These are phyloP conservation scores for Suillus bovinus DNA, from an alignment of 768 basidiomycete genomes.

Conservation along the genomic window DNA sequence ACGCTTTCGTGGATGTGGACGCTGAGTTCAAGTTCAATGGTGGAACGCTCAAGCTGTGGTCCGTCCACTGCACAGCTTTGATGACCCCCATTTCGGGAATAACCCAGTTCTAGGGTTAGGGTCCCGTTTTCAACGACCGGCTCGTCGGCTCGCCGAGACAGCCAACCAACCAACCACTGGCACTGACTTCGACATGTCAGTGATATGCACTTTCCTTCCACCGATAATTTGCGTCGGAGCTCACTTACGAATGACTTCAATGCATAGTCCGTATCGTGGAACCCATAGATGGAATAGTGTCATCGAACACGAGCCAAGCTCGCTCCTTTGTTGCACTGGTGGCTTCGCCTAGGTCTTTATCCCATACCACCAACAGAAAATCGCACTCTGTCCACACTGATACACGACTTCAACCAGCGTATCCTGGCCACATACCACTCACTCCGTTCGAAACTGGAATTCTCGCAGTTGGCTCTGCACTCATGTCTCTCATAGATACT, in stretches of 20 bases:
- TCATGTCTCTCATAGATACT: slow-evolving; percentile 81
- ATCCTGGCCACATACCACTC: slow-evolving; percentile 81
- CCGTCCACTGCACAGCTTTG: neutral
- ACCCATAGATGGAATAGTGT: neutral
- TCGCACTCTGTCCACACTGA: slow-evolving; percentile 18
- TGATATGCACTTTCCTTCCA: too few relatives aligned
- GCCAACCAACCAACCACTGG: neutral
- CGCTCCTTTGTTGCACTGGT: neutral
- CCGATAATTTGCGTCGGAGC: neutral
- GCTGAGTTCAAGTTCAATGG: neutral
- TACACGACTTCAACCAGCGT: slow-evolving; percentile 43
- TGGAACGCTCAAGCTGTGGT: neutral
- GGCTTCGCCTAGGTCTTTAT: neutral
- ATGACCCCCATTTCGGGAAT: neutral
- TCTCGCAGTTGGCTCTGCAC: slow-evolving; percentile 81
- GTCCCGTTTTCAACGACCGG: neutral
- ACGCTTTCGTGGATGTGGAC: slow-evolving; percentile 9
- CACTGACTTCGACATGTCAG: neutral
- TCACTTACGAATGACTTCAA: neutral
- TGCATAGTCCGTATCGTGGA: neutral
- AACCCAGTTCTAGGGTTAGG: slow-evolving; percentile 7
- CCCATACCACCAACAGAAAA: neutral
- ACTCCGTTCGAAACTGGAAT: slow-evolving; percentile 82
- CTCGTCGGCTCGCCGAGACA: too few relatives aligned
- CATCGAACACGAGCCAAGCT: neutral